phyloP scores from a whole-genome alignment of 2,329 filamentous ascomycete genomes.

The Fusarium setosum region DNA sequence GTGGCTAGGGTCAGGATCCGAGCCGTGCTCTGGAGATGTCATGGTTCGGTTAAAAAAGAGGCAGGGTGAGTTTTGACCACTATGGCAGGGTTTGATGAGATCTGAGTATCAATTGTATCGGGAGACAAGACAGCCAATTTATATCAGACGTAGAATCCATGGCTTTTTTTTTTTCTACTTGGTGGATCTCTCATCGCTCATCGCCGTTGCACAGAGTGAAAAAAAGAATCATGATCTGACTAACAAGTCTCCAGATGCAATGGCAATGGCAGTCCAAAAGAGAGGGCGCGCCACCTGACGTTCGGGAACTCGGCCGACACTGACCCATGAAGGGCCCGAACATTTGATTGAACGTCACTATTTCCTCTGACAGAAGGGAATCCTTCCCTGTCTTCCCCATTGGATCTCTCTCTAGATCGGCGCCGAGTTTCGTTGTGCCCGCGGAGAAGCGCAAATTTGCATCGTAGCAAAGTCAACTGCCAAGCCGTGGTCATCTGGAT shows the following conservation, averaged over 20 bases:
- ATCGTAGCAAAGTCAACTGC: constrained; percentile 1
- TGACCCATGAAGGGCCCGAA: constrained; percentile 19
- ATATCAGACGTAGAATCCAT: too few relatives aligned
- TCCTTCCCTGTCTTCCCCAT: not conserved
- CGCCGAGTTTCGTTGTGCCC: constrained; percentile 1
- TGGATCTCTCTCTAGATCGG: not conserved
- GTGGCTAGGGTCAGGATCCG: constrained; percentile 13
- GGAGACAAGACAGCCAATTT: too few relatives aligned
- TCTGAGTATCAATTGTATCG: too few relatives aligned
- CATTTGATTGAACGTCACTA: not conserved
- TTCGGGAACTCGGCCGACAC: constrained; percentile 13
- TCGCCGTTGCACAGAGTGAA: too few relatives aligned
- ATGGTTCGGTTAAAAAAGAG: constrained; percentile 6
- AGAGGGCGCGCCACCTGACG: not conserved
- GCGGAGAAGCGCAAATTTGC: constrained; percentile 16
- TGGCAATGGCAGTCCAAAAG: too few relatives aligned
- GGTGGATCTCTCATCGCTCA: not conserved
- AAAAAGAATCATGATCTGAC: not conserved
- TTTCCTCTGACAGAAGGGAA: not conserved
- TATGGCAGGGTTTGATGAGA: too few relatives aligned
- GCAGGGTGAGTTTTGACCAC: too few relatives aligned
- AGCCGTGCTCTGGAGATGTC: constrained; percentile 1
- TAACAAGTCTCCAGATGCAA: not conserved
- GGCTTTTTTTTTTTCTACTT: too few relatives aligned
- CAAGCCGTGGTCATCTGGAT: too few relatives aligned